Conservation (phyloP, 129 eudicot genomes). For the Dittrichia graveolens region DNA sequence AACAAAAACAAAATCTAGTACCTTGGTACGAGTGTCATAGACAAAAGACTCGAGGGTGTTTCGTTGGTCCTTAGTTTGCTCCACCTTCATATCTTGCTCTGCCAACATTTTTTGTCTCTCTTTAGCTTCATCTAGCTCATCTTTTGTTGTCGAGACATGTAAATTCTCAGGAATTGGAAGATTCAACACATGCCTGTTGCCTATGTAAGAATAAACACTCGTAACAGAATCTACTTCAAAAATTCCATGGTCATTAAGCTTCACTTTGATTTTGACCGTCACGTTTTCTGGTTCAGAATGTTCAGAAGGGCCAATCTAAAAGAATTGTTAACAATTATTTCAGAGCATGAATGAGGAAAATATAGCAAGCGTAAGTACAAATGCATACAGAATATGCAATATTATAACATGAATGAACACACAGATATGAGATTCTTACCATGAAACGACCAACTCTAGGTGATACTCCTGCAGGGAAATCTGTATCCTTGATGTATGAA, state of each 20-base stretch:
- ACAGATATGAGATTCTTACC: slow-evolving; percentile 35
- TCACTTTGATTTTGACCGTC: slow-evolving; percentile 52
- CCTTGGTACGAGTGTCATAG: slow-evolving; percentile 87
- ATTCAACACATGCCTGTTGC: slow-evolving; percentile 22
- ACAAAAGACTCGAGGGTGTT: slow-evolving; percentile 75
- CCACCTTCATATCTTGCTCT: slow-evolving; percentile 72
- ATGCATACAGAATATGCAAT: background rate
- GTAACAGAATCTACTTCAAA: slow-evolving; percentile 42
- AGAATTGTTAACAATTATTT: background rate
- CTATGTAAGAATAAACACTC: slow-evolving; percentile 22
- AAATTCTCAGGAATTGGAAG: slow-evolving; percentile 21
- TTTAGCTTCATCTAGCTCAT: slow-evolving; percentile 55
- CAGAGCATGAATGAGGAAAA: background rate
- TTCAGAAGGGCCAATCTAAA: slow-evolving; percentile 63
- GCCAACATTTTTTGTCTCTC: slow-evolving; percentile 56
- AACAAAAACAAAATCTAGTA: background rate
- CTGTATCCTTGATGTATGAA: slow-evolving; percentile 41
- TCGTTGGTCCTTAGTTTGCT: slow-evolving; percentile 75
- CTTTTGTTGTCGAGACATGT: slow-evolving; percentile 45
- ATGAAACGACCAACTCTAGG: slow-evolving; percentile 50
- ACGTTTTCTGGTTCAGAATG: slow-evolving; percentile 33
- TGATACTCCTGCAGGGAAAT: slow-evolving; percentile 52
- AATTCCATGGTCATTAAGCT: slow-evolving; percentile 61
- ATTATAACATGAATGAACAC: background rate
- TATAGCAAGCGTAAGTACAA: background rate